Base-by-base conservation (phyloP, 176 grass and related monocot species). In the Secale cereale region DNA sequence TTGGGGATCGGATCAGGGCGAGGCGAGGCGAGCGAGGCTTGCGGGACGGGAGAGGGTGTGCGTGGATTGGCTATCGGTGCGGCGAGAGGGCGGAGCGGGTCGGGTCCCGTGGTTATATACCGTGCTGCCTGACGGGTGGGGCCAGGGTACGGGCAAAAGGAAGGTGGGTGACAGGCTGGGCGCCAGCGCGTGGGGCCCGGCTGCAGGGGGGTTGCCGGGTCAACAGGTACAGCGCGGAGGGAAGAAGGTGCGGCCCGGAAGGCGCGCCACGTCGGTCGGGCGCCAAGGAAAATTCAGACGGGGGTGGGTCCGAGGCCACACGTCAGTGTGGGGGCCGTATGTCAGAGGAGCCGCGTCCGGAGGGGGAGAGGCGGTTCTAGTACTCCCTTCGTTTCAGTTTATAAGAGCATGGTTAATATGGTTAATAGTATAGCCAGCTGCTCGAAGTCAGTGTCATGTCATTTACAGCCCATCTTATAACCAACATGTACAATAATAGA, bases 181-280 rank as follows among this genome's bases (percentile, higher is more conserved):
- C 4, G 10, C 2, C 3, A 3, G 0, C 22, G 59, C 28, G 77
- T 40, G 70, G 82, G 22, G 1, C 28, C 17, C 32, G 43, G 14
- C 0, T 0, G 48, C 62, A 68, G 59, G 45, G 48, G 4, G 10
- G 52, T 26, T 25, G 3, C 4, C 54, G 68, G 32, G 56, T 78
- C 59, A 82, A 87, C 32, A 25, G 48, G 48, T 6, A 52, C 48
- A 52, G 72, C 78, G 63, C 29, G 52, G 87, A 75, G 72, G 72
- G 52, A 78, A 35, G 56, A 57, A 57, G 54, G 54, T 43, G 73
- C 65, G 84, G 84, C 79, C 83, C 67, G 84, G 57, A 79, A 73
- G 79, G 66, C 64, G 35, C 13, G 57, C 84, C 88, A 78, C 88
- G 84, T 83, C 46, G 77, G 52, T 9, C 52, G 64, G 28, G 2